Conservation (phyloP, 2,329 filamentous ascomycete genomes). For the Colletotrichum sp. region DNA sequence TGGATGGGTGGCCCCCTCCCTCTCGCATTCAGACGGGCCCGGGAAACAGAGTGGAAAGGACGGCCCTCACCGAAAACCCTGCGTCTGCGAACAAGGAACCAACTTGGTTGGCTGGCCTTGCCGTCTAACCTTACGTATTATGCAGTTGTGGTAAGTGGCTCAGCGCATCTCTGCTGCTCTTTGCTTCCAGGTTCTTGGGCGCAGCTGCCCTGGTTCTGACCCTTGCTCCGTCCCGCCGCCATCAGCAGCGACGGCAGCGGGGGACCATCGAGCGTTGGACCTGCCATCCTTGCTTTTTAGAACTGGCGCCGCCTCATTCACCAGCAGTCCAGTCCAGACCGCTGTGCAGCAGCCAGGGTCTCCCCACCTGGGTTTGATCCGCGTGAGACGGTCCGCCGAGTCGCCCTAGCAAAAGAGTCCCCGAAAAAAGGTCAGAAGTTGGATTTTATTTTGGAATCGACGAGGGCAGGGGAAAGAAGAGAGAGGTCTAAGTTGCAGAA, state of each 20-base stretch:
- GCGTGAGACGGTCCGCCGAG: not conserved
- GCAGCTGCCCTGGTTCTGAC: constrained; percentile 16
- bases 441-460: not conserved
- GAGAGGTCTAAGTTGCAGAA: not conserved
- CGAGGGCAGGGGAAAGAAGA: not conserved
- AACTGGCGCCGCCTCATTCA: not conserved
- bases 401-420: not conserved
- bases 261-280: not conserved
- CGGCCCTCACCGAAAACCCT: constrained; percentile 11
- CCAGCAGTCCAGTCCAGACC: constrained; percentile 4
- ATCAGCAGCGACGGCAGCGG: not conserved
- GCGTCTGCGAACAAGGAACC: not conserved
- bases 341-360: not conserved
- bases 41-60: not conserved
- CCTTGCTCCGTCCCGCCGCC: constrained; percentile 1
- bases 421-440: not conserved
- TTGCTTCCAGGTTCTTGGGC: constrained; percentile 7
- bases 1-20: not conserved
- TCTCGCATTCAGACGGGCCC: constrained; percentile 4
- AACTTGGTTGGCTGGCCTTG: not conserved
- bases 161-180: not conserved
- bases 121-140: not conserved
- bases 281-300: constrained; percentile 7
- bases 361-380: constrained; percentile 3
- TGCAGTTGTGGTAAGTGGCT: not conserved